Percentiles rank a stretch among this genome's conserved stretches.
These are phyloP conservation scores for Sporothrix schenckii DNA, from an alignment of 2,329 filamentous ascomycete genomes.

Conservation along the genomic window DNA sequence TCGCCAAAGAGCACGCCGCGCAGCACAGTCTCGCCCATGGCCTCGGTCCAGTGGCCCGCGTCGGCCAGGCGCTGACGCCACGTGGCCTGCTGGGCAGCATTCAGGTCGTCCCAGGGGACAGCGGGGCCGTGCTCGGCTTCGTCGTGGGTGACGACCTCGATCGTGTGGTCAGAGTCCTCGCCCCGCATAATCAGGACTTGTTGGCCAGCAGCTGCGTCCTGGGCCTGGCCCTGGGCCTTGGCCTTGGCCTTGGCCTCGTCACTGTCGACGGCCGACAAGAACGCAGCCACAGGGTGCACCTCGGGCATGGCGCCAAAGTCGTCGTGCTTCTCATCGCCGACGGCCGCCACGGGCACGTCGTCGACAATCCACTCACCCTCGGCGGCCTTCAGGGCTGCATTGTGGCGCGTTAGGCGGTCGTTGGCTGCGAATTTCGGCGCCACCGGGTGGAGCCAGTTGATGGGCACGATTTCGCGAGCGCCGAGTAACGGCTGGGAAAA, in stretches of 20 bases:
- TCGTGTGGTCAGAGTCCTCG: conserved; percentile 36
- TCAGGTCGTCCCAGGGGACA: conserved; percentile 69
- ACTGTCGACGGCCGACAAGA: conserved; percentile 20
- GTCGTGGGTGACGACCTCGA: conserved; percentile 51
- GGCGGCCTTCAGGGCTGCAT: conserved; percentile 22
- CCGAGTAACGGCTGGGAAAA: conserved; percentile 60
- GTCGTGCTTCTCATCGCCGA: neutral
- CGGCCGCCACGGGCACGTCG: conserved; percentile 8
- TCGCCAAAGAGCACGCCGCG: conserved; percentile 77
- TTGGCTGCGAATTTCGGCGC: neutral
- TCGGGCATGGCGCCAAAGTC: conserved; percentile 27
- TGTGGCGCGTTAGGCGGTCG: conserved; percentile 20
- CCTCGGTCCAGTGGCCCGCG: conserved; percentile 77
- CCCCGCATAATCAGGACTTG: conserved; percentile 34
- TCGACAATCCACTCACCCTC: neutral
- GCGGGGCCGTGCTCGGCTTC: conserved; percentile 55
- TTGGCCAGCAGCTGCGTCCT: neutral
- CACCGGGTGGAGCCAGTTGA: conserved; percentile 40
- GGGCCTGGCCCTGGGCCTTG: neutral
- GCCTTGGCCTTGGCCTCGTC: neutral
- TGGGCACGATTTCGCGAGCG: conserved; percentile 59
- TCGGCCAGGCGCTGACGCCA: conserved; percentile 72
- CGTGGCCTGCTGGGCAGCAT: conserved; percentile 60
- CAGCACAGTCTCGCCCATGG: conserved; percentile 75
- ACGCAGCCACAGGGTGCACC: conserved; percentile 36